A percentile compares a stretch with the other conserved stretches of the same genome.
These are phyloP conservation scores for Solanum hybrid DNA, from an alignment of 305 asterid genomes.

Conservation along the genomic window DNA sequence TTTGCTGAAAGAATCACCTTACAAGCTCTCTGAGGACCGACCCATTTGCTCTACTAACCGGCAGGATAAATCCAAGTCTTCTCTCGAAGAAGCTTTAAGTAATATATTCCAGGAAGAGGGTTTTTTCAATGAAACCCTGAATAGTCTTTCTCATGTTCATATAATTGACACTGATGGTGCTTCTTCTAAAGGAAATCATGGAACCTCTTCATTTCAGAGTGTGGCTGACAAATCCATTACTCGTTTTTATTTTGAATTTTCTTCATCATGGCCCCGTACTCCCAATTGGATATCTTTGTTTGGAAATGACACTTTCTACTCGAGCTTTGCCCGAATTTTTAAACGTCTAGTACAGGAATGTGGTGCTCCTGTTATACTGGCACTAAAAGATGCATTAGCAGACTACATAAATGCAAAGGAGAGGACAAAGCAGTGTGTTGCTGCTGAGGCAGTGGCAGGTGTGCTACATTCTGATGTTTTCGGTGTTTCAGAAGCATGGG, in stretches of 20 bases:
- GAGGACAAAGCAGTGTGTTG: conserved; percentile 98
- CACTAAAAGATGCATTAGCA: conserved; percentile 61
- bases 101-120: conserved; percentile 87
- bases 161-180: conserved; percentile 68
- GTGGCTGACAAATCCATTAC: conserved; percentile 92
- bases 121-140: conserved; percentile 72
- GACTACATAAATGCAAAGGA: conserved; percentile 81
- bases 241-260: conserved; percentile 92
- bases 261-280: conserved; percentile 99
- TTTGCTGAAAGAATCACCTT: conserved; percentile 92
- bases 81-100: conserved; percentile 82
- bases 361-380: conserved; percentile 74
- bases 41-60: conserved; percentile 21
- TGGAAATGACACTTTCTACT: conserved; percentile 75
- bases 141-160: conserved; percentile 91
- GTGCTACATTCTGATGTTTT: conserved; percentile 85
- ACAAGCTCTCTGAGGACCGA: conserved; percentile 48
- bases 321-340: conserved; percentile 87
- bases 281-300: conserved; percentile 94
- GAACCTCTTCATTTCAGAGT: conserved; percentile 76
- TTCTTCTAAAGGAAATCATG: conserved; percentile 72
- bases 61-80: conserved; percentile 49
- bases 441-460: conserved; percentile 98
- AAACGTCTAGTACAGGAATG: conserved; percentile 95
- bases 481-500: conserved; percentile 93